These are phyloP conservation scores for Phytophthora ohioensis DNA, from an alignment of 352 stramenopile species.

Conservation along the genomic window DNA sequence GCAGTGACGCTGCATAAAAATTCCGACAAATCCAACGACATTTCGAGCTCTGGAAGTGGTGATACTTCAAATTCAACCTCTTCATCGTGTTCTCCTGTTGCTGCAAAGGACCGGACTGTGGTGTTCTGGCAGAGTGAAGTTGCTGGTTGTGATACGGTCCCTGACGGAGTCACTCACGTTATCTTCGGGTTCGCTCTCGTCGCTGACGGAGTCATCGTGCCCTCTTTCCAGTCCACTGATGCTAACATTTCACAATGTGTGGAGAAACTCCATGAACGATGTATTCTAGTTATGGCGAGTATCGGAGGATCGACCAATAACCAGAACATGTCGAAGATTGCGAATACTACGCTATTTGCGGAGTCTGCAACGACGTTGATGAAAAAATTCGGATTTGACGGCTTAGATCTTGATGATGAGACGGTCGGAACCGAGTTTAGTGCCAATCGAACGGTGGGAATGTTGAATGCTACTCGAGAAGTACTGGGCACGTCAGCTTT, in stretches of 20 bases:
- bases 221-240: conserved; percentile 71
- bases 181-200: conserved; percentile 82
- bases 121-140: conserved; percentile 88
- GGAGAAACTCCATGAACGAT: conserved; percentile 60
- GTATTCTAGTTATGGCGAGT: conserved; percentile 65
- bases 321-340: conserved; percentile 57
- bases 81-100: conserved; percentile 35
- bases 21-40: conserved; percentile 22
- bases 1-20: conserved; percentile 42
- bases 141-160: conserved; percentile 74
- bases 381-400: conserved; percentile 73
- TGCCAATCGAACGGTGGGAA: conserved; percentile 48
- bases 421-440: conserved; percentile 69
- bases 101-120: conserved; percentile 64
- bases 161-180: conserved; percentile 75
- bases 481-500: conserved; percentile 51
- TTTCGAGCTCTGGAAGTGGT: conserved; percentile 1
- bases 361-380: conserved; percentile 57
- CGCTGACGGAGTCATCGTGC: conserved; percentile 51
- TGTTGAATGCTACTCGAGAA: conserved; percentile 59
- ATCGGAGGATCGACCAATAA: conserved; percentile 83
- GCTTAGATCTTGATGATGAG: conserved; percentile 82
- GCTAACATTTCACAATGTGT: conserved; percentile 66
- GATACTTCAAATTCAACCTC: conserved; percentile 26
- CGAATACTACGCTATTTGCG: conserved; percentile 58